Conservation (phyloP, 2,329 filamentous ascomycete genomes). For the Dactylellina drechsleri region DNA sequence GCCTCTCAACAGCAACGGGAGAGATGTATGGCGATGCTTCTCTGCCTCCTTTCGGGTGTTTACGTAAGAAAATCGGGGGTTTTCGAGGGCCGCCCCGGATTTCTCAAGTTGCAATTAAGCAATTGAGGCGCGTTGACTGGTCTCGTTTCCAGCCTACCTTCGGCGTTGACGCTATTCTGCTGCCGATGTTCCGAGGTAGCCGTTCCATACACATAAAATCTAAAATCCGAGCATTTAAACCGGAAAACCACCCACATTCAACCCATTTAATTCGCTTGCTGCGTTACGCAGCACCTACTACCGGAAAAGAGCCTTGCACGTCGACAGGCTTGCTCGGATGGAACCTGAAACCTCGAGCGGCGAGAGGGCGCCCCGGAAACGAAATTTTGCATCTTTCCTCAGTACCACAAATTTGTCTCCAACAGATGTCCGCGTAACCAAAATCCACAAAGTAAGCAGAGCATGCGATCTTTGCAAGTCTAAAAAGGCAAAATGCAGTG, state of each 20-base stretch:
- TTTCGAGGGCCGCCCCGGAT: too few relatives aligned
- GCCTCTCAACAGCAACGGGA: too few relatives aligned
- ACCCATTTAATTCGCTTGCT: too few relatives aligned
- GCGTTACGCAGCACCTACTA: too few relatives aligned
- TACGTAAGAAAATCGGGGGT: too few relatives aligned
- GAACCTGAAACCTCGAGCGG: constrained; percentile 7
- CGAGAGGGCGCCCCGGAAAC: constrained; percentile 16
- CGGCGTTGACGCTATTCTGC: not conserved
- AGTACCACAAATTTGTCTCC: constrained; percentile 27
- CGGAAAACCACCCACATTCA: not conserved
- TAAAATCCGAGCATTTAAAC: constrained; percentile 5
- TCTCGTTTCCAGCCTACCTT: too few relatives aligned
- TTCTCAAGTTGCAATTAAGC: too few relatives aligned
- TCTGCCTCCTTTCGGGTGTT: too few relatives aligned
- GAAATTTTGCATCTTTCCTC: constrained; percentile 33
- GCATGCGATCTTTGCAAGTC: constrained; percentile 63
- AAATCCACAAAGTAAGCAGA: constrained; percentile 61
- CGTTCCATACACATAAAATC: too few relatives aligned
- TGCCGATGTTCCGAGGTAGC: not conserved
- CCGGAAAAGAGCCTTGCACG: constrained; percentile 5
- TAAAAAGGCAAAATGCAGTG: constrained; percentile 62
- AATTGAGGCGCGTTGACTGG: not conserved
- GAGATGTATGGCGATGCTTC: too few relatives aligned
- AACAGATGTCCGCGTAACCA: constrained; percentile 3
- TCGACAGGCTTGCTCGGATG: not conserved